Evolutionary conservation across 306 rosid genomes (phyloP).

Genomic region (Glycine latifolia): DNA sequence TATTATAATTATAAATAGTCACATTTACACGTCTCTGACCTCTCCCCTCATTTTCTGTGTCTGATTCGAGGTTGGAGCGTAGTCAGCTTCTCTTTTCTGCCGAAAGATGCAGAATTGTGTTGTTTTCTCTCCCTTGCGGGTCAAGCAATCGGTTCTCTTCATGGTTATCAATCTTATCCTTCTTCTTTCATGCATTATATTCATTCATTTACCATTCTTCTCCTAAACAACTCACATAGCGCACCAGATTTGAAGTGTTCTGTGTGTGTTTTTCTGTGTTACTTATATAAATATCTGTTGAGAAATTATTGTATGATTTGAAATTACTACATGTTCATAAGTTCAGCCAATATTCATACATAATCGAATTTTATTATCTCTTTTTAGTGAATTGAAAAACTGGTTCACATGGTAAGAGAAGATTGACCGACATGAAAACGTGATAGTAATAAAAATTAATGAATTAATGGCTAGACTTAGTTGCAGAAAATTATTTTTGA

Average conservation of each 20-base stretch:
- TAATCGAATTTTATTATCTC: too few species aligned
- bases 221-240: not conserved
- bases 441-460: too few species aligned
- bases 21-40: too few species aligned
- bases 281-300: not conserved
- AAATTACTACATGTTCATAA: not conserved
- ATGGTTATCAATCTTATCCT: slow-evolving; percentile 42
- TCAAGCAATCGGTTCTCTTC: slow-evolving; percentile 37
- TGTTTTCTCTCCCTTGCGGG: not conserved
- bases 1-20: too few species aligned
- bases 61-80: too few species aligned
- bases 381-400: too few species aligned
- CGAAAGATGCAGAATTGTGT: slow-evolving; percentile 23
- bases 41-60: too few species aligned
- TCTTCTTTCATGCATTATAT: not conserved
- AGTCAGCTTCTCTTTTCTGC: not conserved
- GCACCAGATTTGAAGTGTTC: not conserved
- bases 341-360: too few species aligned
- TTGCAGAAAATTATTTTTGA: not conserved
- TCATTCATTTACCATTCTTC: not conserved
- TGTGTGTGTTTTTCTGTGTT: not conserved
- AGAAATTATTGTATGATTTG: not conserved
- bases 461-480: too few species aligned
- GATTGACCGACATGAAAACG: too few species aligned
- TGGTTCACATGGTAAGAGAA: too few species aligned